Conservation (phyloP, 768 basidiomycete species). For the Tricholoma saponaceum region DNA sequence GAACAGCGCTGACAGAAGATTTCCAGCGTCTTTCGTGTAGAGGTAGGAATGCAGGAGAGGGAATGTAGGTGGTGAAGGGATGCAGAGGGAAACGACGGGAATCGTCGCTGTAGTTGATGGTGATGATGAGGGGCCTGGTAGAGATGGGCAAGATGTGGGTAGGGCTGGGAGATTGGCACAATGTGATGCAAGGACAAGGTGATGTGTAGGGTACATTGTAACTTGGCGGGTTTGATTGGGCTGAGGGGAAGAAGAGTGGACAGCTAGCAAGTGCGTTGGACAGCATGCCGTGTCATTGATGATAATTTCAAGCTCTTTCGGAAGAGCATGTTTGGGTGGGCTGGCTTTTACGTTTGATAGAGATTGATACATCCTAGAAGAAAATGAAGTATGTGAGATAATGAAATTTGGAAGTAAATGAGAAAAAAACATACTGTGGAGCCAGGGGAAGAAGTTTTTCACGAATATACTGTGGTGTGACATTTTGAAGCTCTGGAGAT, state of each 20-base stretch:
- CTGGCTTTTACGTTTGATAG: slow-evolving; percentile 6
- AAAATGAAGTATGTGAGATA: background rate
- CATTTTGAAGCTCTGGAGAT: background rate
- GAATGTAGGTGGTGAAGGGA: slow-evolving; percentile 53
- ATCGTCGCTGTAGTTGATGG: slow-evolving; percentile 19
- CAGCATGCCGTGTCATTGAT: slow-evolving; percentile 17
- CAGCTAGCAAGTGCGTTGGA: slow-evolving; percentile 33
- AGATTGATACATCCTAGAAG: background rate
- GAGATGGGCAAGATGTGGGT: slow-evolving; percentile 8
- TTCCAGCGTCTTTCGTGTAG: slow-evolving; percentile 40
- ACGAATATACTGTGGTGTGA: background rate
- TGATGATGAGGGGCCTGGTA: background rate
- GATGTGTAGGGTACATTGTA: slow-evolving; percentile 33
- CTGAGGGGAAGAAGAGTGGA: slow-evolving; percentile 15
- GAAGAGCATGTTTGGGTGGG: slow-evolving; percentile 7
- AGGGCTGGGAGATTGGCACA: slow-evolving; percentile 34
- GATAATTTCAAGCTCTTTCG: slow-evolving; percentile 22
- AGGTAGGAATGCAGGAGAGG: slow-evolving; percentile 43
- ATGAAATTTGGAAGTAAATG: background rate
- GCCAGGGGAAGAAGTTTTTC: background rate
- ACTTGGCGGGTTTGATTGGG: background rate
- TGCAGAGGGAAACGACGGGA: slow-evolving; percentile 47
- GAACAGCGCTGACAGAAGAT: slow-evolving; percentile 37
- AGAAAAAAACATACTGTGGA: background rate
- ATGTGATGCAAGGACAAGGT: slow-evolving; percentile 36